Conservation (phyloP, 2,329 filamentous ascomycete species). For the Aspergillus sp. region DNA sequence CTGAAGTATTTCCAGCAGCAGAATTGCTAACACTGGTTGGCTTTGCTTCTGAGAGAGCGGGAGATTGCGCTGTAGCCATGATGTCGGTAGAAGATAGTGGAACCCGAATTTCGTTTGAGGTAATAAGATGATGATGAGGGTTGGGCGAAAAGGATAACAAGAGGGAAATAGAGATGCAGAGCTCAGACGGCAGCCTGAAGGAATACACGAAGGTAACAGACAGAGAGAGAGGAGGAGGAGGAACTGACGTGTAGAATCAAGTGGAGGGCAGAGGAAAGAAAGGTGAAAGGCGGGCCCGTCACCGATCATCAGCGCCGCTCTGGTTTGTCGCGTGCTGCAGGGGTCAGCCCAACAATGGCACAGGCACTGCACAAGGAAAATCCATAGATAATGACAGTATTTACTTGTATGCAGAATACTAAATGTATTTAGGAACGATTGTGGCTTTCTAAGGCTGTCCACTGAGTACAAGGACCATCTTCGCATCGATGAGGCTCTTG, state of each 20-base stretch:
- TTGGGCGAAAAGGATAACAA: conserved; percentile 1
- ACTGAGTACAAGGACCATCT: neutral
- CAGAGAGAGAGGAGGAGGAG: conserved; percentile 10
- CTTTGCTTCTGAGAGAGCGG: conserved; percentile 71
- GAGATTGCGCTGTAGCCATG: conserved; percentile 64
- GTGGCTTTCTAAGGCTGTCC: neutral
- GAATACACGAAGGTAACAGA: conserved; percentile 8
- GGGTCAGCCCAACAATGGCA: neutral
- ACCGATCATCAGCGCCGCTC: conserved; percentile 23
- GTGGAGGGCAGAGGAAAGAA: conserved; percentile 17
- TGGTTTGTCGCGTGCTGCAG: conserved; percentile 23
- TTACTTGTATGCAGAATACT: neutral
- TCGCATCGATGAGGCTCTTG: neutral
- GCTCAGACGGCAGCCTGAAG: neutral
- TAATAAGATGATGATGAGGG: neutral
- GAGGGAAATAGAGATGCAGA: neutral
- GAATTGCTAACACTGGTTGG: conserved; percentile 52
- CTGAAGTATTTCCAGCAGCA: conserved; percentile 52
- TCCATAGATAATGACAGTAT: neutral
- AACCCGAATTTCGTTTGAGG: neutral
- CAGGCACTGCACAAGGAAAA: neutral
- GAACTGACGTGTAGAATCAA: conserved; percentile 16
- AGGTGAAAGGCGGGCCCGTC: conserved; percentile 34
- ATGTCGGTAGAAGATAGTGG: conserved; percentile 19
- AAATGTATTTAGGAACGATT: neutral